Evolutionary conservation across 805 yeast genomes (phyloP), one percentile per base, ranked within the genome.

Genomic region (Torulaspora delbrueckii): DNA sequence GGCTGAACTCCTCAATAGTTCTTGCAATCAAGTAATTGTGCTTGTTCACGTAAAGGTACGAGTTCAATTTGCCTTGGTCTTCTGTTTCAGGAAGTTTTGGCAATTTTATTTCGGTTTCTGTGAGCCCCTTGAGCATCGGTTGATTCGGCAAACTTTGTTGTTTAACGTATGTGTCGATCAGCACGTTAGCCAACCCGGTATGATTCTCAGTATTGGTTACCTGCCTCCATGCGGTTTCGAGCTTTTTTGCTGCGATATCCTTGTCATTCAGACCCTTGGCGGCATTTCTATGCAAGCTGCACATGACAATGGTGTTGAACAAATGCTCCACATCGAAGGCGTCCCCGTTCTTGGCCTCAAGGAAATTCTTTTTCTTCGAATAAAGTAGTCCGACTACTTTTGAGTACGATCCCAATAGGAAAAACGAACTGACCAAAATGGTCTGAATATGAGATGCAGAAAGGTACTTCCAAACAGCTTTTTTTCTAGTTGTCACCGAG

Each of bases 311-410:
- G 1, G 63, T 50, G 43, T 61, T 61, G 40, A 60, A 61, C 26
- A 60, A 57, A 30, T 56, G 61, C 16, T 62, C 65, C 3, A 60
- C 48, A 43, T 63, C 61, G 35, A 43, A 60, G 5, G 57, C 48
- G 4, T 42, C 44, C 4, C 19, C 19, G 28, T 60, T 55, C 8
- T 43, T 40, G 7, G 64, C 62, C 14, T 50, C 40, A 5, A 48
- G 30, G 42, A 63, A 62, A n/a, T 40, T 39, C 4, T 45, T 32
- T 19, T 44, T 48, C 26, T 48, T 50, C 19, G 47, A 32, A 35
- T 59, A 58, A 22, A 63, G 32, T 3, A 48, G 45, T 13, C 58
- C 55, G 23, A 59, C 45, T 24, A 58, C 31, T 24, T 54, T 46
- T 4, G 57, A 32, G 38, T 54, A 58, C 18, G 47, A 51, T 7